Conservation (phyloP, 225 moss, liverwort and hornwort species). For the Marchantia polymorpha region DNA sequence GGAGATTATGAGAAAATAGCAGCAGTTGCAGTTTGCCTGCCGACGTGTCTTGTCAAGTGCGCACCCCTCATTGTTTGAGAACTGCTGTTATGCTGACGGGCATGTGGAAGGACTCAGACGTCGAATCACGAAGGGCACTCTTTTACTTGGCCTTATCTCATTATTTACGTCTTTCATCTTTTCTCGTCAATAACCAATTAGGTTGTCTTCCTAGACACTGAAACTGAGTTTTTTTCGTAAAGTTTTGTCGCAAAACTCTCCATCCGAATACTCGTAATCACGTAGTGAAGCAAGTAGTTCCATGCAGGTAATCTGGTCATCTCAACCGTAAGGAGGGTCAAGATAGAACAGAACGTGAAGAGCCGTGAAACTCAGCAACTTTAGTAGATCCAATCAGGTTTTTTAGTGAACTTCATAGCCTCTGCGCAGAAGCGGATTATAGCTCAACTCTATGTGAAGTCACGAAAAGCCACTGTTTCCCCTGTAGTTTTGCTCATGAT, state of each 20-base stretch:
- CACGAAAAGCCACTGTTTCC: too few relatives aligned
- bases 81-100: neutral
- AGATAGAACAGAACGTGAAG: neutral
- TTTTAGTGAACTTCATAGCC: neutral
- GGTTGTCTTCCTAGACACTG: neutral
- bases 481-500: too few relatives aligned
- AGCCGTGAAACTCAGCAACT: neutral
- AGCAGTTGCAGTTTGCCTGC: neutral
- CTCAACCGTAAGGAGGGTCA: neutral
- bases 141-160: neutral
- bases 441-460: too few relatives aligned
- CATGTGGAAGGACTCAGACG: neutral
- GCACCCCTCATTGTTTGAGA: neutral
- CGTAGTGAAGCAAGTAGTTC: neutral
- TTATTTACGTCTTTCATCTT: neutral
- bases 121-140: neutral
- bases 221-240: too few relatives aligned
- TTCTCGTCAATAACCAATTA: neutral
- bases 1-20: neutral
- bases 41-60: neutral
- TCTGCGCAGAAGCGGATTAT: neutral
- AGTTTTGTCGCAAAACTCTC: neutral
- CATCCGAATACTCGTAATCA: neutral
- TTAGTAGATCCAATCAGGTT: neutral
- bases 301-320: neutral